phyloP scores from a whole-genome alignment of 306 rosid species.

The Trichosanthes truncata region DNA sequence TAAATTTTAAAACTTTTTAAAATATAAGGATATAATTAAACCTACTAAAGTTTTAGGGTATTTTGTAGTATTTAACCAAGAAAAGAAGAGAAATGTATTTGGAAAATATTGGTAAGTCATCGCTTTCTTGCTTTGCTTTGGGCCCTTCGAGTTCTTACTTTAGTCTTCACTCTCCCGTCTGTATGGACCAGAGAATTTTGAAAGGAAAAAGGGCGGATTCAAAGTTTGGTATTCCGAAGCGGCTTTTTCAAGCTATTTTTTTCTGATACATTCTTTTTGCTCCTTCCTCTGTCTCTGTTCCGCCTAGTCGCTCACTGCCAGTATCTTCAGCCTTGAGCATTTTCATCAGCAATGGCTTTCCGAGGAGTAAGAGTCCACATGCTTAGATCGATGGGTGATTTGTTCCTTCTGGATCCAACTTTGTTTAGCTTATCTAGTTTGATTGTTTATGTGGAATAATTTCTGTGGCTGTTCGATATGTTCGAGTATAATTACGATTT shows the following conservation, averaged over 20 bases:
- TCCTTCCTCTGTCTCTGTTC: neutral
- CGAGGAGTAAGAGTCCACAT: slow-evolving; percentile 30
- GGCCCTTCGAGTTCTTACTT: no score
- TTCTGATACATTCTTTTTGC: neutral
- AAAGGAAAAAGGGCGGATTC: neutral
- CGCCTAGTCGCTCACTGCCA: neutral
- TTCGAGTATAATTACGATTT: neutral
- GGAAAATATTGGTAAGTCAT: neutral
- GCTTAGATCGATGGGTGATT: neutral
- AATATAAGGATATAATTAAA: no score
- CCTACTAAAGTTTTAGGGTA: no score
- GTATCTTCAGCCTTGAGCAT: neutral
- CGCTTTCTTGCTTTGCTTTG: neutral
- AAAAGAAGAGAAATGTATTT: neutral
- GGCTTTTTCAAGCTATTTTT: neutral
- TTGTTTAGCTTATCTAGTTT: neutral
- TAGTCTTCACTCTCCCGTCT: no score
- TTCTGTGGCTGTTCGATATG: neutral
- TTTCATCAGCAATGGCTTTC: slow-evolving; percentile 42
- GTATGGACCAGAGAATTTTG: neutral
- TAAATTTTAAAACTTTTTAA: no score
- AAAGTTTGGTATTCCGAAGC: neutral
- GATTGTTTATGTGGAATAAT: neutral
- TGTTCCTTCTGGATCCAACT: neutral
- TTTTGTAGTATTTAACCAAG: no score